Conservation (phyloP, 2,329 filamentous ascomycete species). For the Cryphonectria naterciae region DNA sequence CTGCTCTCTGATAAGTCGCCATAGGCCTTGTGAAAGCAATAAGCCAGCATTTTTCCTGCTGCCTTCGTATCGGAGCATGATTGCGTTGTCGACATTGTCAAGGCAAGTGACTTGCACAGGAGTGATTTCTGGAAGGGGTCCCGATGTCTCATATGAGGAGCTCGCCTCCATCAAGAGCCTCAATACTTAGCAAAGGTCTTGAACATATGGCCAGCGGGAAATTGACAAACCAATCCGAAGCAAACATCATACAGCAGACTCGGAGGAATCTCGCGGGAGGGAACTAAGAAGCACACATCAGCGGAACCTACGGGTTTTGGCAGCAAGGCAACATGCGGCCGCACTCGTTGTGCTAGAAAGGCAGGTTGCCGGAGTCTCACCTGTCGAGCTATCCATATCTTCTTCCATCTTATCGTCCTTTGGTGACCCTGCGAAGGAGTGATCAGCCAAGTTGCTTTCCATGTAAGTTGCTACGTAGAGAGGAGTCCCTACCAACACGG, state of each 20-base stretch:
- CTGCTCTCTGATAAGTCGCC: slow-evolving; percentile 10
- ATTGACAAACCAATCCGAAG: slow-evolving; percentile 21
- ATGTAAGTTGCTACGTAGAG: too few species aligned
- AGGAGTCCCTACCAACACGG: background rate
- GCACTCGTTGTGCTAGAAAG: background rate
- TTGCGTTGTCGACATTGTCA: slow-evolving; percentile 1
- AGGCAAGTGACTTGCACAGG: slow-evolving; percentile 12
- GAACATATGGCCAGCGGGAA: background rate
- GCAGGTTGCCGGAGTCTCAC: background rate
- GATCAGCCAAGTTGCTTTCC: background rate
- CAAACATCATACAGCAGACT: slow-evolving; percentile 20
- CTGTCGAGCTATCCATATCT: background rate
- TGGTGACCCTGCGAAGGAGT: background rate
- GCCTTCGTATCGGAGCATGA: slow-evolving; percentile 13
- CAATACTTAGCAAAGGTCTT: background rate
- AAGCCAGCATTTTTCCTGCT: slow-evolving; percentile 12
- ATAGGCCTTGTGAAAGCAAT: background rate
- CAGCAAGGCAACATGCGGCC: background rate
- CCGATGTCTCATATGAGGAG: background rate
- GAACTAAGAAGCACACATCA: background rate
- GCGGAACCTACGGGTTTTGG: background rate
- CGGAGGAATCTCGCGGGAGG: background rate
- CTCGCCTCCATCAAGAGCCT: slow-evolving; percentile 18
- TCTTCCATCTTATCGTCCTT: background rate
- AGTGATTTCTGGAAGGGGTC: background rate